A percentile compares a stretch with the other conserved stretches of the same genome.
Evolutionary conservation across 2,329 filamentous ascomycete genomes (phyloP).

Genomic region (Nectriaceae sp.): DNA sequence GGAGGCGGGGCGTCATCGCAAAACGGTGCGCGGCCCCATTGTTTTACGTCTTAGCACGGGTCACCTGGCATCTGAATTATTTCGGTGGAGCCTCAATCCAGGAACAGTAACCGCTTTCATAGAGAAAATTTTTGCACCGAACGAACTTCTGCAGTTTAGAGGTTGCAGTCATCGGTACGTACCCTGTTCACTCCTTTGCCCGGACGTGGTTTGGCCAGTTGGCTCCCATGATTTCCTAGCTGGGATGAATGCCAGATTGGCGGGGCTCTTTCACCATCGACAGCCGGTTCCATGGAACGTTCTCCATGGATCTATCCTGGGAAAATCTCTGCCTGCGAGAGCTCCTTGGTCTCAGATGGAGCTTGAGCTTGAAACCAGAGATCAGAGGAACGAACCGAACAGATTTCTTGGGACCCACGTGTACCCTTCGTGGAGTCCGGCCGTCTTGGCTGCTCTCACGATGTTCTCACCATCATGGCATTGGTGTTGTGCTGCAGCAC

Average conservation of each 20-base stretch:
- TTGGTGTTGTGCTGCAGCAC: slow-evolving; percentile 4
- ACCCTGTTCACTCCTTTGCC: background rate
- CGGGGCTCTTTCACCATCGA: background rate
- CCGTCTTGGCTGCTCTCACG: background rate
- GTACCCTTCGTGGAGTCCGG: background rate
- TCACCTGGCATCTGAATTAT: background rate
- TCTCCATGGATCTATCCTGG: slow-evolving; percentile 9
- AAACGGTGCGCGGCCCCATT: background rate
- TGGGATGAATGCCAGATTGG: background rate
- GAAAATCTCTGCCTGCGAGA: slow-evolving; percentile 10
- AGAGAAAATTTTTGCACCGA: background rate
- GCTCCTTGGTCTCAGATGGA: background rate
- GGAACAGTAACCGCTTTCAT: background rate
- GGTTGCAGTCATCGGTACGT: background rate
- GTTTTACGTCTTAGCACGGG: background rate
- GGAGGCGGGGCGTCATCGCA: no score
- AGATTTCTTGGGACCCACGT: background rate
- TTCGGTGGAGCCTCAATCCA: background rate
- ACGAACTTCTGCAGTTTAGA: no score
- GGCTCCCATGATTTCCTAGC: slow-evolving; percentile 4
- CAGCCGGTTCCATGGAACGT: slow-evolving; percentile 1
- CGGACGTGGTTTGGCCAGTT: background rate
- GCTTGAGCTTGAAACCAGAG: background rate
- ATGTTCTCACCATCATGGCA: background rate
- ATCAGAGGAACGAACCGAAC: background rate